These are phyloP conservation scores for Nicotiana undulata DNA, from an alignment of 257 asterid species.

Conservation along the genomic window DNA sequence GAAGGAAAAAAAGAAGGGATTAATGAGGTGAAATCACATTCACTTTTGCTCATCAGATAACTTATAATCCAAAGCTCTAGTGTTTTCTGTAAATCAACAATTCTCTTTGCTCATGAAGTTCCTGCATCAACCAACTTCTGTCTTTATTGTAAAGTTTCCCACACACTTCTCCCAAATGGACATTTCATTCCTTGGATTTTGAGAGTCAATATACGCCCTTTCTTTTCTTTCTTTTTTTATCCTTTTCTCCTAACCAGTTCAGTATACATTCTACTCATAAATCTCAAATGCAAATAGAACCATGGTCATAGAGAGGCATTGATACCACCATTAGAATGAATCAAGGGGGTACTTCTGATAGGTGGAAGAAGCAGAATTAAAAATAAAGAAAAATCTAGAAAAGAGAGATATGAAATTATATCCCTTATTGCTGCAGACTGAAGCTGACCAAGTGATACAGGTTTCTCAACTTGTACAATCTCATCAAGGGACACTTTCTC, in stretches of 20 bases:
- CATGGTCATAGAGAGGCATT: conserved; percentile 1
- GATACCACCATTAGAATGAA: not conserved
- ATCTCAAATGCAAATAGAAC: not conserved
- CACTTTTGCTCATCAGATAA: not conserved
- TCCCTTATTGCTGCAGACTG: too few species aligned
- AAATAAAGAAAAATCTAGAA: too few species aligned
- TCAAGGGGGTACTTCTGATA: not conserved
- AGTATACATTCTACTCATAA: not conserved
- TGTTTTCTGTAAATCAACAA: not conserved
- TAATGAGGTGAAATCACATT: not conserved
- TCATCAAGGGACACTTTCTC: not conserved
- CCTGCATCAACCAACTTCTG: conserved; percentile 4
- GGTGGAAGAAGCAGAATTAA: too few species aligned
- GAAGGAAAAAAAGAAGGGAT: not conserved
- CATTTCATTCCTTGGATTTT: not conserved
- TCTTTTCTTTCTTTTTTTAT: not conserved
- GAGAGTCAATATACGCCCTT: not conserved
- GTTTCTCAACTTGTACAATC: not conserved
- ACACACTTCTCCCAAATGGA: not conserved
- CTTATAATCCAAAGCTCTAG: not conserved
- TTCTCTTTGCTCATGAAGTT: not conserved
- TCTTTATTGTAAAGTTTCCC: not conserved
- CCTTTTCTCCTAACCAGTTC: not conserved
- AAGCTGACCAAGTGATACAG: too few species aligned
- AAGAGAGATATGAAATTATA: too few species aligned